Base-by-base conservation (phyloP, 192 early-diverging fungal species). In the Rhizoclosmatium globosum region DNA sequence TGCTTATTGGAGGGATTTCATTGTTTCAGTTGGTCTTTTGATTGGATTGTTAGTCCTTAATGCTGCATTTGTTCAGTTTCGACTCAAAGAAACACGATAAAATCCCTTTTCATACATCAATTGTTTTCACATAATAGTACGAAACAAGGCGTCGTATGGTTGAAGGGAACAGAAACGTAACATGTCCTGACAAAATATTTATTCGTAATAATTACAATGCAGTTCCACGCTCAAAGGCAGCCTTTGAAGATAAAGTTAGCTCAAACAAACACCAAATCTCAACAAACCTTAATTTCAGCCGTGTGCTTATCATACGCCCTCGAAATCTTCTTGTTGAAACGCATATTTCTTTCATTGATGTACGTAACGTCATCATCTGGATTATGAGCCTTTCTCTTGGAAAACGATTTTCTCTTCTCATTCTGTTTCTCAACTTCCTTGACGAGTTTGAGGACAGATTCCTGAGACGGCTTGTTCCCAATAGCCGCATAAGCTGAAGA, bases 281-380 rank as follows among this genome's bases (percentile, higher is more conserved):
- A 44, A 23, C 41, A 19, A n/a, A 93, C 97, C 42, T 92, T 92
- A 50, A 98, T 97, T 74, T 98, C 97, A 68, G 91, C 91, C 13
- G 97, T 98, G 81, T 97, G 91, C 81, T 95, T 95, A 81, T 98
- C 98, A 71, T 96, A 99, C 42, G 95, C 95, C 43, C 97, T 83
- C 57, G 94, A 82, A 85, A 99, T 95, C 89, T 98, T 98, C 78
- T 95, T 94, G 91, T 98, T 98, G 85, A 99, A 98, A 21, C 90
- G 85, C 68, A 93, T 94, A 81, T 99, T 99, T 80, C 94, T 88
- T 48, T 99, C 96, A 79, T 98, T 98, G 86, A 99, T 98, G 84
- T 95, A 98, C 17, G 96, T 94, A 68, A 88, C 86, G 56, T 88
- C 94, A 59, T 95, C 94, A 68, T 97, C 97, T 45, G 92, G 93